phyloP scores from a whole-genome alignment of 768 basidiomycete species.

The Suillus cothurnatus region DNA sequence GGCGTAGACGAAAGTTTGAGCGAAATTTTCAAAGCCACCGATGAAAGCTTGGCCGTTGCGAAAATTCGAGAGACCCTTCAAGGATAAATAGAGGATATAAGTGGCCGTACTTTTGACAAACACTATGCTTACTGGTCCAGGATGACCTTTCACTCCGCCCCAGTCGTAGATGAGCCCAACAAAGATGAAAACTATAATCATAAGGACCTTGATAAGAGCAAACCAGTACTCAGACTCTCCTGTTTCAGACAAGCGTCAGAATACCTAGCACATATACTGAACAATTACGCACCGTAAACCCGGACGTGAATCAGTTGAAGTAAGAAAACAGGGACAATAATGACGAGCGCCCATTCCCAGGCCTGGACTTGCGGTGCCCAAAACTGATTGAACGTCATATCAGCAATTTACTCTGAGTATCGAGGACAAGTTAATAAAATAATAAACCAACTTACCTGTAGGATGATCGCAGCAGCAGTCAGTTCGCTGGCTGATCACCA shows the following conservation, averaged over 20 bases:
- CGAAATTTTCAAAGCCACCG: conserved; percentile 54
- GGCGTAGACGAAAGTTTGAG: conserved; percentile 64
- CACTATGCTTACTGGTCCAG: conserved; percentile 50
- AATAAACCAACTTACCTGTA: conserved; percentile 35
- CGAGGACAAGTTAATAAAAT: neutral
- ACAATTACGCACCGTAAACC: conserved; percentile 49
- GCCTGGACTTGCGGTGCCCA: conserved; percentile 50
- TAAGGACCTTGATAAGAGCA: conserved; percentile 62
- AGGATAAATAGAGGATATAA: neutral
- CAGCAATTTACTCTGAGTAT: neutral
- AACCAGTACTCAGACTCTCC: conserved; percentile 69
- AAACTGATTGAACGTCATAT: conserved; percentile 25
- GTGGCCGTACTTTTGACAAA: neutral
- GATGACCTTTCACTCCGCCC: conserved; percentile 58
- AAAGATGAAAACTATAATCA: conserved; percentile 63
- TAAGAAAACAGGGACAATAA: conserved; percentile 54
- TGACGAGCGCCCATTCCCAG: conserved; percentile 59
- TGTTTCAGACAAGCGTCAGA: conserved; percentile 18
- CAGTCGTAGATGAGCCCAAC: conserved; percentile 65
- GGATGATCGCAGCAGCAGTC: conserved; percentile 57
- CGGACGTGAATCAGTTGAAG: conserved; percentile 59
- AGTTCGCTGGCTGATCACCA: conserved; percentile 50
- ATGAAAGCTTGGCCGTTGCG: conserved; percentile 52
- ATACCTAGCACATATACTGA: neutral
- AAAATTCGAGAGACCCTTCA: conserved; percentile 53